phyloP scores from a whole-genome alignment of 805 yeast genomes.

The Candida boleticola region DNA sequence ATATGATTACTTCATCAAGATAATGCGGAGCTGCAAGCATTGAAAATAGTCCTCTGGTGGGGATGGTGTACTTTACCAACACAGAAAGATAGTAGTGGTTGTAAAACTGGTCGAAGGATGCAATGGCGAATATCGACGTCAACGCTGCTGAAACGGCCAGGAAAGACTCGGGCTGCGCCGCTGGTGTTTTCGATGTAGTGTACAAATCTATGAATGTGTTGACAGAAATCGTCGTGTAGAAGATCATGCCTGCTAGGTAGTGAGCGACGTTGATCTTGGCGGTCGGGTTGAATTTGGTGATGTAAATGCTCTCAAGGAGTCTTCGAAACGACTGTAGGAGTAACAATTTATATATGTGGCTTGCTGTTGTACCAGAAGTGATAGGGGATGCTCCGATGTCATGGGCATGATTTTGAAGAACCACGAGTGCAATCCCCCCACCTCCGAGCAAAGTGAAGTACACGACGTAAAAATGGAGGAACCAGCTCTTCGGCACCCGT shows the following conservation, averaged over 20 bases:
- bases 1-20: constrained; percentile 61
- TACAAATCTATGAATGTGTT: constrained; percentile 21
- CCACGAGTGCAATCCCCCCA: constrained; percentile 5
- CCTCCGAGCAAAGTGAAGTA: constrained; percentile 26
- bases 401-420: constrained; percentile 6
- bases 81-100: constrained; percentile 51
- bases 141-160: constrained; percentile 4
- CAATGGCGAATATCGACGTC: constrained; percentile 43
- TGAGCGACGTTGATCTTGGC: constrained; percentile 66
- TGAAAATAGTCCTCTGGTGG: constrained; percentile 49
- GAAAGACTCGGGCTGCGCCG: not conserved
- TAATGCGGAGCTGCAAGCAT: constrained; percentile 67
- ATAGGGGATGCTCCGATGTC: too few species aligned
- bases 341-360: constrained; percentile 17
- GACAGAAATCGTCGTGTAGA: constrained; percentile 50
- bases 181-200: not conserved
- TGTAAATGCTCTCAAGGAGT: constrained; percentile 48
- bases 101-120: constrained; percentile 51
- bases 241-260: constrained; percentile 62
- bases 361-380: constrained; percentile 5
- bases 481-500: constrained; percentile 63
- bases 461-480: constrained; percentile 59
- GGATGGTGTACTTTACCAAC: constrained; percentile 55
- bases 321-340: constrained; percentile 56
- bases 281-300: constrained; percentile 44